These are phyloP conservation scores for Suhomyces vadensis DNA, from an alignment of 805 yeast genomes.

Conservation along the genomic window DNA sequence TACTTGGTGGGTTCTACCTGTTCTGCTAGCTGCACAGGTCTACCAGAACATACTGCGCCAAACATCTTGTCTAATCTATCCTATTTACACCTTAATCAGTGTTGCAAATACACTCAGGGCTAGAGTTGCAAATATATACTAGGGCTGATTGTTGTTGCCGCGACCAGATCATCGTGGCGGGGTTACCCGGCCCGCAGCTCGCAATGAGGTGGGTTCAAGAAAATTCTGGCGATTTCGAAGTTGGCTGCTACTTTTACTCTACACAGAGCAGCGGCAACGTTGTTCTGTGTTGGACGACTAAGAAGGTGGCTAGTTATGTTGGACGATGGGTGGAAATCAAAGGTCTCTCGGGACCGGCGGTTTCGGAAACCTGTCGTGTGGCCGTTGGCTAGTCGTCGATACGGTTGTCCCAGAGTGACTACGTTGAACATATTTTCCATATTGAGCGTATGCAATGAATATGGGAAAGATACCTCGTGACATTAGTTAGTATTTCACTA, in stretches of 20 bases:
- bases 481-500: constrained; percentile 39
- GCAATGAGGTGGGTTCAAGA: not conserved
- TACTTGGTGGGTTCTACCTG: constrained; percentile 72
- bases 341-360: not conserved
- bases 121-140: constrained; percentile 6
- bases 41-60: constrained; percentile 75
- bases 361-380: not conserved
- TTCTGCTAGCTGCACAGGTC: constrained; percentile 56
- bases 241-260: not conserved
- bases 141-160: constrained; percentile 8
- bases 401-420: constrained; percentile 60
- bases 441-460: constrained; percentile 57
- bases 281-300: constrained; percentile 10
- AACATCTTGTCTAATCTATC: constrained; percentile 46
- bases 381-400: constrained; percentile 39
- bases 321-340: not conserved
- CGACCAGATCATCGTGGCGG: not conserved
- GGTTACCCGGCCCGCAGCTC: constrained; percentile 7
- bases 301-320: constrained; percentile 16
- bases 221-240: constrained; percentile 3
- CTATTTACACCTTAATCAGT: not conserved
- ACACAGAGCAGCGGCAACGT: constrained; percentile 5
- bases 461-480: constrained; percentile 76
- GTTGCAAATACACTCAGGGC: not conserved
- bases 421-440: constrained; percentile 83